Evolutionary conservation across 129 eudicot species (phyloP), one percentile per base, ranked within the genome.

Genomic region (Glebionis coronaria): DNA sequence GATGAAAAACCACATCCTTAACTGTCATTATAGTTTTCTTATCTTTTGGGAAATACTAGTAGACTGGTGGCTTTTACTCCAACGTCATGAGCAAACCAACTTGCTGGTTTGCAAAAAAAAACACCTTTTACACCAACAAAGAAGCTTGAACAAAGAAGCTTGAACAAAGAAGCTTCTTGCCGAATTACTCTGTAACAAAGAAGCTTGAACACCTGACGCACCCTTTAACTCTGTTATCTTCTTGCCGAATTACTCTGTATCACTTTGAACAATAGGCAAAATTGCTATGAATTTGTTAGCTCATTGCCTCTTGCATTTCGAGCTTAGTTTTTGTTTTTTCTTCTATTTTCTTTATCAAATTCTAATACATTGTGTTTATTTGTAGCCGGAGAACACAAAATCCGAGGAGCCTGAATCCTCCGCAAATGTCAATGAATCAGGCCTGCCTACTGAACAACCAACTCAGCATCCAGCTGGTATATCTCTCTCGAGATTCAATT

Each of bases 381-480:
- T 54, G 12, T 51, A 50, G 70, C 75, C 53, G 70, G 75, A 68
- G 59, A 76, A 76, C 27, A 19, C 65, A n/a, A 76, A 68, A 44
- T 69, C 59, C 1, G 69, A 76, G 62, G 80, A 76, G 61, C 82
- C 81, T 16, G 84, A 85, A 50, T 72, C 88, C 13, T 75, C n/a
- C n/a, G n/a, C 94, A 73, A 68, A 76, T 18, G 65, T 61, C 27
- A 68, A 67, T 74, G 83, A 69, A 55, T 77, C 87, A 20, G 81
- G 76, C 78, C 69, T 83, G 52, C 68, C 83, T 63, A 76, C 74
- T 49, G 84, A 81, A 72, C 86, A 85, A 73, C 78, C 50, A 18
- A 61, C 29, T 67, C 88, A 79, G 18, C 89, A 63, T 68, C 82
- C 91, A 71, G n/a, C n/a, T n/a, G 97, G 97, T 87, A 25, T 50